Evolutionary conservation across 2,329 filamentous ascomycete species (phyloP).

Genomic region (Amauroascus verrucosus): DNA sequence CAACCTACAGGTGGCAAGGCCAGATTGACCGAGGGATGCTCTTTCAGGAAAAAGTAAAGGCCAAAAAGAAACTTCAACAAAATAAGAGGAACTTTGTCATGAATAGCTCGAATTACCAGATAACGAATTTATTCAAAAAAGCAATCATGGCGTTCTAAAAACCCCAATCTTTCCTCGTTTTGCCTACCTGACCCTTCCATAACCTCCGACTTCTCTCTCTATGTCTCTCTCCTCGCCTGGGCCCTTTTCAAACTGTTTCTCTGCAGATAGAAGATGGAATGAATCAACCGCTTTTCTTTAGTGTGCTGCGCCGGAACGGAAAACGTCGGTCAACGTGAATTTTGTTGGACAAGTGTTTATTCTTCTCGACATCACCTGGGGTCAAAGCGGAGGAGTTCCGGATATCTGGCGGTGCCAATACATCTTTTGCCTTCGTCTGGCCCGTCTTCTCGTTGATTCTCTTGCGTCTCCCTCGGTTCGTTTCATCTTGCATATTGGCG

Average conservation of each 20-base stretch:
- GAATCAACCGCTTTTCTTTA: constrained; percentile 24
- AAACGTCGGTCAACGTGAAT: constrained; percentile 9
- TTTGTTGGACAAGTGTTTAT: constrained; percentile 8
- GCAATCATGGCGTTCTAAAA: constrained; percentile 29
- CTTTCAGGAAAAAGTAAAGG: constrained; percentile 97
- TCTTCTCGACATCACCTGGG: constrained; percentile 43
- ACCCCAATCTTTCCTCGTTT: constrained; percentile 22
- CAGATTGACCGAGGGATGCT: constrained; percentile 98
- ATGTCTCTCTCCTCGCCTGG: background rate
- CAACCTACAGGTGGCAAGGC: constrained; percentile 99
- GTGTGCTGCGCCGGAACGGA: constrained; percentile 23
- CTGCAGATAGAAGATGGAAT: constrained; percentile 42
- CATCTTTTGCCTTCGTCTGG: constrained; percentile 20
- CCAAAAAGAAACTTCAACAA: constrained; percentile 10
- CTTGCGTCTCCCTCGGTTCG: background rate
- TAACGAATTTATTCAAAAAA: constrained; percentile 20
- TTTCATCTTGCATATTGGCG: constrained; percentile 27
- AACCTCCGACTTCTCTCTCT: constrained; percentile 2
- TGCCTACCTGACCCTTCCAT: constrained; percentile 2
- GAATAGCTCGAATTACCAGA: constrained; percentile 12
- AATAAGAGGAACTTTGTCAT: constrained; percentile 16
- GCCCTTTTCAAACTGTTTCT: background rate
- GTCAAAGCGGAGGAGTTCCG: constrained; percentile 52
- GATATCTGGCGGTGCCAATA: constrained; percentile 65
- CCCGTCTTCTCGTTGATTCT: background rate